Base-by-base conservation (phyloP, 495 filamentous ascomycete genomes). In the Haplographium delicatum region DNA sequence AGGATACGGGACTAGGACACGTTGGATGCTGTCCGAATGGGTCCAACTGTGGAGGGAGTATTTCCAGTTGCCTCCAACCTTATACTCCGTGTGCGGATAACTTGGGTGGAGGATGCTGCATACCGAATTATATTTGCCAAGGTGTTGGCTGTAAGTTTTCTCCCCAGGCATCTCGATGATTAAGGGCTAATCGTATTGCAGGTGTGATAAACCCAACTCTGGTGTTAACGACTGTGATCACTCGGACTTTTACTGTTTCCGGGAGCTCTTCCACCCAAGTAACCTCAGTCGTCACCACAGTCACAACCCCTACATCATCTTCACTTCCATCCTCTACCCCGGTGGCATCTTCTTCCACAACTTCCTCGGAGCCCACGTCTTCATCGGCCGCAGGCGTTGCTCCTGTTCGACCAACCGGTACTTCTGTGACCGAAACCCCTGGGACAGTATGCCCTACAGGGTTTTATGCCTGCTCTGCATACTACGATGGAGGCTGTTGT, bases 21-120 rank as follows among this genome's bases (percentile, higher is more conserved):
- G 87, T 96, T 1, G 93, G 90, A 2, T 98, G 91, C 63, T 98
- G 91, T 72, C 84, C 84, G 13, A 64, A 65, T 24, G 89, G 89
- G 2, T 63, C 77, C 57, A 78, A 60, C 4, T 98, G 93, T 65
- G 71, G 74, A 4, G 81, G 84, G 5, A 66, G 68, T 5, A 78
- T 95, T 33, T 72, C 72, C 0, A 62, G 61, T 2, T 98, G 91
- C 59, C 67, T 71, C 43, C 63, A 62, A 0, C 83, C 81, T 11
- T 84, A 88, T 63, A 76, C 77, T 10, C 72, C 74, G 19, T 98
- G 93, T 60, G 72, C 82, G 1, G 70, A 74, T 15, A 75, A 72
- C 25, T 55, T 83, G 13, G 91, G 90, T 3, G 90, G 90, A 1
- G 91, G 91, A 1, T 97, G 91, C 58, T 97, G 91, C 63, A 83